Evolutionary conservation across 177 flowering plant genomes (phyloP), one percentile per base, ranked within the genome.

Genomic region (Tripterygium wilfordii): DNA sequence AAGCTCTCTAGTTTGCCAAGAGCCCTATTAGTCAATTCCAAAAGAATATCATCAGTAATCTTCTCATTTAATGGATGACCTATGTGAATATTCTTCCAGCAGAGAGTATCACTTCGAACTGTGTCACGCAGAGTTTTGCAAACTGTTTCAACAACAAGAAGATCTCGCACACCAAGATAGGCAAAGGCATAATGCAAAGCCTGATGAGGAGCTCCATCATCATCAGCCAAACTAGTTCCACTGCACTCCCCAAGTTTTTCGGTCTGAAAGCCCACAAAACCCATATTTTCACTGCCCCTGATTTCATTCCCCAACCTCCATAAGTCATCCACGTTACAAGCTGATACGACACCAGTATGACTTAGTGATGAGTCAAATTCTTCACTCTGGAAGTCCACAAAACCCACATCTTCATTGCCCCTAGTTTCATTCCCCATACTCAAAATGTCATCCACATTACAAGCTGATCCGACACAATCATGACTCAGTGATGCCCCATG

Each of bases 11-110:
- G 68, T 44, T 35, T 54, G 5, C 97, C 89, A 29, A 79, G 70
- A 45, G 95, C 95, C 64, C 79, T 67, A 37, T 54, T 56, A 3
- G 82, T 69, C 55, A 90, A 61, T 21, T 53, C 56, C 23, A 82
- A 2, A 42, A 90, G 94, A 55, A 53, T 57, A 48, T 80, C 89
- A 70, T 88, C 82, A 6, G 76, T 77, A 17, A 90, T 72, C 47
- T 41, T 68, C 36, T 58, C 65, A 51, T 30, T 88, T 55, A 83
- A 53, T 6, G 85, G 83, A 33, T 62, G 65, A 45, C 73, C 76
- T 2, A 90, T 63, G 53, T 60, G 64, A 49, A 90, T 77, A 29
- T 49, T 68, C 64, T 58, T 82, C 97, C 97, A 90, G 25, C 82
- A 49, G 52, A 77, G 78, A 10, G 72, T 23, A 49, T 84, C 87